Conservation (phyloP, 2,329 filamentous ascomycete genomes). For the Aspergillus hortae region DNA sequence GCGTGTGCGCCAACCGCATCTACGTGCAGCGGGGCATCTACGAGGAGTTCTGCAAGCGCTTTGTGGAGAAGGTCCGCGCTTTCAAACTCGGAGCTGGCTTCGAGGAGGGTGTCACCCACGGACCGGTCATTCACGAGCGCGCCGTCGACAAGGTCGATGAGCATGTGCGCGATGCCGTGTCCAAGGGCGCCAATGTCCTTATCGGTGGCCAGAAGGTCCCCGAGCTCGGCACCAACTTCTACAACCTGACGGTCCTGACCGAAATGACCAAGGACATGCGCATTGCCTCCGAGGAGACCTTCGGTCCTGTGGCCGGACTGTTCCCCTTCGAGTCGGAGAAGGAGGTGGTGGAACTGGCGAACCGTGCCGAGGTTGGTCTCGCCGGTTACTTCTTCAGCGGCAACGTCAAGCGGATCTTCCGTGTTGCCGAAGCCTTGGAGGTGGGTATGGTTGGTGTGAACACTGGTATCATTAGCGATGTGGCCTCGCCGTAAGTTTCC, state of each 20-base stretch:
- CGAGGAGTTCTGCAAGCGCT: slow-evolving; percentile 52
- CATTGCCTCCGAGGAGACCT: slow-evolving; percentile 84
- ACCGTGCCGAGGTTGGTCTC: slow-evolving; percentile 77
- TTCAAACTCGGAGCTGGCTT: slow-evolving; percentile 49
- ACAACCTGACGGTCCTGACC: slow-evolving; percentile 81
- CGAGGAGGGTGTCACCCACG: slow-evolving; percentile 45
- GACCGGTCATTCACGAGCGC: slow-evolving; percentile 67
- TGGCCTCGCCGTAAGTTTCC: slow-evolving; percentile 45
- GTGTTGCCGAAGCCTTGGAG: slow-evolving; percentile 57
- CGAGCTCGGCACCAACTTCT: slow-evolving; percentile 80
- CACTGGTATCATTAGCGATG: slow-evolving; percentile 61
- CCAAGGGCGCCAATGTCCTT: slow-evolving; percentile 72
- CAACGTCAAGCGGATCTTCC: slow-evolving; percentile 56
- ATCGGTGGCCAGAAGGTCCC: slow-evolving; percentile 71
- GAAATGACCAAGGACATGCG: slow-evolving; percentile 84
- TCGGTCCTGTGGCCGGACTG: slow-evolving; percentile 86
- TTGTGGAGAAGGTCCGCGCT: slow-evolving; percentile 51
- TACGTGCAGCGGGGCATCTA: slow-evolving; percentile 52
- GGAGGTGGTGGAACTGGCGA: slow-evolving; percentile 81
- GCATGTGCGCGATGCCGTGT: slow-evolving; percentile 74
- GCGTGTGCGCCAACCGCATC: slow-evolving; percentile 70
- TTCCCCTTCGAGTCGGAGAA: slow-evolving; percentile 87
- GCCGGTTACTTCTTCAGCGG: slow-evolving; percentile 89
- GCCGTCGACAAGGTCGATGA: slow-evolving; percentile 74
- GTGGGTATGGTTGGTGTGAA: slow-evolving; percentile 61